Evolutionary conservation across 164 flowering plant species (phyloP).

Genomic region (Piper betle): DNA sequence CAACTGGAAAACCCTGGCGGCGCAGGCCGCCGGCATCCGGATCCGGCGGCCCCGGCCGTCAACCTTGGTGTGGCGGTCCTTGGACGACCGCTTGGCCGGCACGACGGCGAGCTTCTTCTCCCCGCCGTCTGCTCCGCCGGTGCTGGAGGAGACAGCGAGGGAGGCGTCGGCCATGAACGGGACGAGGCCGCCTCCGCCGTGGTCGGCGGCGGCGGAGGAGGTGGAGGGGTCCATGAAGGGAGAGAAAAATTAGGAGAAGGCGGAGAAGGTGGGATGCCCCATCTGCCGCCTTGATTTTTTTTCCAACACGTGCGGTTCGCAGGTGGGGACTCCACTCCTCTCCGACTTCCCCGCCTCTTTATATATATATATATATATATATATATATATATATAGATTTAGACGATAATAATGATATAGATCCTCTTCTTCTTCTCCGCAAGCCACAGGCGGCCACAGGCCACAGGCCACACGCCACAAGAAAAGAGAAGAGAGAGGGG

Average conservation of each 20-base stretch:
- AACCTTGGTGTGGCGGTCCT: conserved; percentile 75
- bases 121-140: conserved; percentile 20
- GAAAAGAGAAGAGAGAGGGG: no score
- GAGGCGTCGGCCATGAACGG: conserved; percentile 30
- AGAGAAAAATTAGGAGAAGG: conserved; percentile 14
- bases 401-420: no score
- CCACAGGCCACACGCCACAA: no score
- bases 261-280: conserved; percentile 3
- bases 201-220: not conserved
- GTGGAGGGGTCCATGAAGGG: conserved; percentile 20
- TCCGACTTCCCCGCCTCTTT: not conserved
- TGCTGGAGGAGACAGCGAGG: conserved; percentile 29
- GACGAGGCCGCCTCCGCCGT: conserved; percentile 8
- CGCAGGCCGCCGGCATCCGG: conserved; percentile 76
- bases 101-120: conserved; percentile 5
- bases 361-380: no score
- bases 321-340: conserved; percentile 8
- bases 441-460: no score
- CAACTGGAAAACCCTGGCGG: conserved; percentile 74
- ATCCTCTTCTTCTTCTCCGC: no score
- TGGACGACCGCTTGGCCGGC: conserved; percentile 40
- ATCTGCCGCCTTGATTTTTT: no score
- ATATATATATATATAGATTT: no score
- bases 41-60: conserved; percentile 75
- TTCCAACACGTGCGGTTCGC: conserved; percentile 3